Evolutionary conservation across 306 rosid species (phyloP).

Genomic region (Ochetophila trinervis): DNA sequence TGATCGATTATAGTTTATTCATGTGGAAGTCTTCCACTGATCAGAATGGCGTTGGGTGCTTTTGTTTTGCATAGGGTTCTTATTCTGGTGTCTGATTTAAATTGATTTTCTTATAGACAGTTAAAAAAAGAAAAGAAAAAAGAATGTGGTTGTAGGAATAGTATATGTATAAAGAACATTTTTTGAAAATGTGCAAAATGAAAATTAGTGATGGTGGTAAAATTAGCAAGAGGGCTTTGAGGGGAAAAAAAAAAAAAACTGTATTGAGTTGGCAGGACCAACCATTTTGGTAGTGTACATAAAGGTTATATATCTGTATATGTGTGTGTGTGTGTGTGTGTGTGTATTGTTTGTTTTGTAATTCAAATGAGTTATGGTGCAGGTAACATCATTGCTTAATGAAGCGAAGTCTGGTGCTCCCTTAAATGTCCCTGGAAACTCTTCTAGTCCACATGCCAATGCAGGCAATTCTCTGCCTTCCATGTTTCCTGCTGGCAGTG

Average conservation of each 20-base stretch:
- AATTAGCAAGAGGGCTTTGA: background rate
- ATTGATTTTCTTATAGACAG: background rate
- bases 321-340: no score
- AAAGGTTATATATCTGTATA: background rate
- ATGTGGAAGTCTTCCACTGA: no score
- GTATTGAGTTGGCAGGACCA: background rate
- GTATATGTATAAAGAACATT: background rate
- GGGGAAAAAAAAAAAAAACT: background rate
- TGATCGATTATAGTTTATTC: background rate
- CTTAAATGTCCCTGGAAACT: slow-evolving; percentile 81
- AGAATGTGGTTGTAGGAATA: background rate
- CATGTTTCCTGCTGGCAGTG: slow-evolving; percentile 99
- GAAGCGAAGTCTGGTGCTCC: slow-evolving; percentile 93
- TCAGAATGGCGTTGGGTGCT: background rate
- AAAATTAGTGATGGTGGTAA: background rate
- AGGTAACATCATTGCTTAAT: slow-evolving; percentile 76
- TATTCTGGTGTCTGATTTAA: background rate
- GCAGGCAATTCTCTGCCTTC: slow-evolving; percentile 80
- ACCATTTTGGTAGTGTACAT: background rate
- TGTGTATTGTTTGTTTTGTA: slow-evolving; percentile 1
- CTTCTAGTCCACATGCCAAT: slow-evolving; percentile 89
- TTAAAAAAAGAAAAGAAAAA: background rate
- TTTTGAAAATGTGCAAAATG: background rate
- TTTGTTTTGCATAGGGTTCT: background rate
- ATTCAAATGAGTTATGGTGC: slow-evolving; percentile 7